These are phyloP conservation scores for Cytospora paraplurivora DNA, from an alignment of 2,329 filamentous ascomycete species.

Conservation along the genomic window DNA sequence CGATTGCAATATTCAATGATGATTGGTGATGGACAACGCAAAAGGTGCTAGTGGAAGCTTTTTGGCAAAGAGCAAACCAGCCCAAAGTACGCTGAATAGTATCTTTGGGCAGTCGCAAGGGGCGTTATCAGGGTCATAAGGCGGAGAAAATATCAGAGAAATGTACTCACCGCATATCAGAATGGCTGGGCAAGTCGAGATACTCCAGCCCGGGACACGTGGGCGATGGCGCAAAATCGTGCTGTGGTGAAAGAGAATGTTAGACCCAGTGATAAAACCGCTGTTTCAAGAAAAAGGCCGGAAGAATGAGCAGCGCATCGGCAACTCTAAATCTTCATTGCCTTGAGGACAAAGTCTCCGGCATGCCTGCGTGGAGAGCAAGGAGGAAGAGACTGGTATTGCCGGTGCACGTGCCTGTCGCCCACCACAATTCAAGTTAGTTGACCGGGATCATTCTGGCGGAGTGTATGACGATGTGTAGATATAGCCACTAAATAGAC, in stretches of 20 bases:
- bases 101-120: neutral
- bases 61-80: neutral
- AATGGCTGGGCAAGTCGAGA: slow-evolving; percentile 52
- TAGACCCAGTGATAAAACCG: slow-evolving; percentile 32
- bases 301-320: slow-evolving; percentile 8
- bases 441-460: neutral
- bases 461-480: neutral
- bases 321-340: slow-evolving; percentile 23
- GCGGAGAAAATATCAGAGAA: neutral
- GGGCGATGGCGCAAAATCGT: slow-evolving; percentile 60
- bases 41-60: slow-evolving; percentile 27
- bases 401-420: slow-evolving; percentile 10
- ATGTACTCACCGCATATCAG: slow-evolving; percentile 58
- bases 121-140: neutral
- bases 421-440: slow-evolving; percentile 15
- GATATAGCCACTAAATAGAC: slow-evolving; percentile 8
- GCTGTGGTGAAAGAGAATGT: slow-evolving; percentile 38
- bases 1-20: slow-evolving; percentile 12
- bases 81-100: neutral
- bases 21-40: slow-evolving; percentile 6
- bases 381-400: slow-evolving; percentile 12
- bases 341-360: slow-evolving; percentile 10
- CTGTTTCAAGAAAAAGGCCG: slow-evolving; percentile 1
- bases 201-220: slow-evolving; percentile 55
- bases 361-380: slow-evolving; percentile 12